Evolutionary conservation across 768 basidiomycete genomes (phyloP).

Genomic region (Leccinum subtestaceum): DNA sequence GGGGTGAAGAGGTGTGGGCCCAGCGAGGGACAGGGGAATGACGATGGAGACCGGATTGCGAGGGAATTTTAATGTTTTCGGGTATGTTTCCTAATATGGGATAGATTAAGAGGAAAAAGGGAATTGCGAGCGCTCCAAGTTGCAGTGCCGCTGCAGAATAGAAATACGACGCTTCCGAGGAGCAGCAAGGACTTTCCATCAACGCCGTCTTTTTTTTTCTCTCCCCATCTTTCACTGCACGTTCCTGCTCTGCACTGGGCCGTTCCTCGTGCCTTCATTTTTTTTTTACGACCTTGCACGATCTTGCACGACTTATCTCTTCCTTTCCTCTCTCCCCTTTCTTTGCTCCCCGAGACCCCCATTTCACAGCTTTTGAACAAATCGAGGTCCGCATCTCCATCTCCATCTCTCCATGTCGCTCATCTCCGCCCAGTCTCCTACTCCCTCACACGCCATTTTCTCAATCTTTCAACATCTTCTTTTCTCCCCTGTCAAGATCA

Average conservation of each 20-base stretch:
- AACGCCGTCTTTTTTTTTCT: slow-evolving; percentile 32
- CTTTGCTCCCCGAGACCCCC: slow-evolving; percentile 30
- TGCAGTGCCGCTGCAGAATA: slow-evolving; percentile 30
- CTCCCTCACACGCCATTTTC: slow-evolving; percentile 23
- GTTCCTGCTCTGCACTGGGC: slow-evolving; percentile 28
- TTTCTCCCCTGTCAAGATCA: slow-evolving; percentile 18
- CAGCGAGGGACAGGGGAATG: not conserved
- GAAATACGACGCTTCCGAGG: slow-evolving; percentile 34
- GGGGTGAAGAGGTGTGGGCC: not conserved
- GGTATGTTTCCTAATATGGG: slow-evolving; percentile 4
- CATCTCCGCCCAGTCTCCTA: slow-evolving; percentile 15
- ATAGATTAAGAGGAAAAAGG: slow-evolving; percentile 18
- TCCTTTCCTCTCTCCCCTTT: slow-evolving; percentile 37
- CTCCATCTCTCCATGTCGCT: slow-evolving; percentile 20
- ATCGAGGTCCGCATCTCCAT: slow-evolving; percentile 29
- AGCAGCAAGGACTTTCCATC: slow-evolving; percentile 32
- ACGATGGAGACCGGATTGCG: not conserved
- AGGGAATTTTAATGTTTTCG: slow-evolving; percentile 3
- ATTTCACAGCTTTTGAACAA: slow-evolving; percentile 32
- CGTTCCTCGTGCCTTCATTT: slow-evolving; percentile 36
- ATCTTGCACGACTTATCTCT: slow-evolving; percentile 61
- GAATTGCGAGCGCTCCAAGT: not conserved
- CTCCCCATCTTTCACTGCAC: slow-evolving; percentile 21
- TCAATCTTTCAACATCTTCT: slow-evolving; percentile 25
- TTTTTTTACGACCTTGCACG: slow-evolving; percentile 58